Percentiles rank a stretch among this genome's conserved stretches.
Conservation (phyloP, 495 filamentous ascomycete genomes). For the Aspergillus biplanus region DNA sequence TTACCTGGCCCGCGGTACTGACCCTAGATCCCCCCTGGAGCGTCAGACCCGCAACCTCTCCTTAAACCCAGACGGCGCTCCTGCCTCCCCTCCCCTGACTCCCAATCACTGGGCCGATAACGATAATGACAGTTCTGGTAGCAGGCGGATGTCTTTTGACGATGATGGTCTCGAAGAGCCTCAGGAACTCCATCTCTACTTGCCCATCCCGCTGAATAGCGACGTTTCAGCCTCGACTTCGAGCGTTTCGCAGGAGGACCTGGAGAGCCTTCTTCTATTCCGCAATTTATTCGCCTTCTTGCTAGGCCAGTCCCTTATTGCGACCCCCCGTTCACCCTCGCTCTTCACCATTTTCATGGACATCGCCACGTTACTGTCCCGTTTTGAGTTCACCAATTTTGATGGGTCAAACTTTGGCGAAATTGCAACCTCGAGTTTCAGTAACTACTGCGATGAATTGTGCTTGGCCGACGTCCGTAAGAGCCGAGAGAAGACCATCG, state of each 20-base stretch:
- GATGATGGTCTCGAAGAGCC: slow-evolving; percentile 46
- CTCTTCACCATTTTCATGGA: slow-evolving; percentile 76
- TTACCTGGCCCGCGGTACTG: slow-evolving; percentile 67
- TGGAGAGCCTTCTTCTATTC: slow-evolving; percentile 71
- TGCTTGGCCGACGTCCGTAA: slow-evolving; percentile 76
- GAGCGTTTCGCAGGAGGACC: slow-evolving; percentile 55
- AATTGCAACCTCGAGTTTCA: slow-evolving; percentile 73
- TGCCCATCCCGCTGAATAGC: slow-evolving; percentile 61
- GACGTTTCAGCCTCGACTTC: slow-evolving; percentile 47
- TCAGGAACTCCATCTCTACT: slow-evolving; percentile 69
- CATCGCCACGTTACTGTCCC: slow-evolving; percentile 67
- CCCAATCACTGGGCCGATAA: slow-evolving; percentile 43
- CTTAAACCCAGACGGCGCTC: slow-evolving; percentile 40
- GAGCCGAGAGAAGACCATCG: slow-evolving; percentile 88
- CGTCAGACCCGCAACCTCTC: slow-evolving; percentile 45
- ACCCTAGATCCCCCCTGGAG: slow-evolving; percentile 42
- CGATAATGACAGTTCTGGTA: slow-evolving; percentile 49
- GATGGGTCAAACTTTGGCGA: slow-evolving; percentile 85
- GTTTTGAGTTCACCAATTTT: slow-evolving; percentile 77
- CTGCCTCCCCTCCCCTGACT: slow-evolving; percentile 46
- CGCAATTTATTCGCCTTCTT: slow-evolving; percentile 94
- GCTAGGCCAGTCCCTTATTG: slow-evolving; percentile 76
- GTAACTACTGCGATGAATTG: slow-evolving; percentile 75
- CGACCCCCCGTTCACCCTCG: slow-evolving; percentile 65
- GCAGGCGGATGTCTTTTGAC: slow-evolving; percentile 44